Conservation (phyloP, 257 asterid genomes). For the Mentha longifolia region DNA sequence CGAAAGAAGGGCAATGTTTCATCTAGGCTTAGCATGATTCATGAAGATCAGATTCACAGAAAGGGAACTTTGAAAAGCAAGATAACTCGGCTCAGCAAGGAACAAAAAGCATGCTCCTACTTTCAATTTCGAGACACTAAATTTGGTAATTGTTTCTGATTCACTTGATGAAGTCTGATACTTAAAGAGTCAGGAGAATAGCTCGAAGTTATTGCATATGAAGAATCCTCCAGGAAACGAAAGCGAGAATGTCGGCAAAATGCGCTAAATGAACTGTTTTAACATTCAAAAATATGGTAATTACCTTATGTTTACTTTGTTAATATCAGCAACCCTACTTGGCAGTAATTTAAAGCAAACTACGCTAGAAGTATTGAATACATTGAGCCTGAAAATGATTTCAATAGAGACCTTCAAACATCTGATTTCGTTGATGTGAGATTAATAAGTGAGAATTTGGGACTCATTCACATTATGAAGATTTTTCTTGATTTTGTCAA, state of each 20-base stretch:
- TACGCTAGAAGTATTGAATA: not conserved
- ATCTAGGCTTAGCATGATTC: constrained; percentile 5
- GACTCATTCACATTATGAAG: not conserved
- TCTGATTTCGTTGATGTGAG: not conserved
- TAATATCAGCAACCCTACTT: not conserved
- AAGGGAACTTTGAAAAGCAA: not conserved
- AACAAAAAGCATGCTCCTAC: not conserved
- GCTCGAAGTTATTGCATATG: too few relatives aligned
- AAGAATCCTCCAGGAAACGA: not conserved
- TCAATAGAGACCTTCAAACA: constrained; percentile 1
- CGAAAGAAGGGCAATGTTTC: constrained; percentile 21
- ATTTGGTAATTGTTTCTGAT: not conserved
- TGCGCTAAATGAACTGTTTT: not conserved
- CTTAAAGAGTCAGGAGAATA: too few relatives aligned
- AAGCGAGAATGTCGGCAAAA: not conserved
- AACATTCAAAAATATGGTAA: not conserved
- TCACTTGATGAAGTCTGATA: too few relatives aligned
- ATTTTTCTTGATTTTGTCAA: too few relatives aligned
- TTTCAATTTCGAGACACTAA: not conserved
- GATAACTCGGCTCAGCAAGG: constrained; percentile 1
- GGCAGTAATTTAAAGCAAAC: not conserved
- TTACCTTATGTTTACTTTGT: not conserved
- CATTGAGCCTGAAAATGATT: not conserved
- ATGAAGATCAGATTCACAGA: not conserved
- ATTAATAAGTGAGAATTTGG: not conserved